Conservation (phyloP, 345 rosid species). For the Eucalyptus camaldulensis region DNA sequence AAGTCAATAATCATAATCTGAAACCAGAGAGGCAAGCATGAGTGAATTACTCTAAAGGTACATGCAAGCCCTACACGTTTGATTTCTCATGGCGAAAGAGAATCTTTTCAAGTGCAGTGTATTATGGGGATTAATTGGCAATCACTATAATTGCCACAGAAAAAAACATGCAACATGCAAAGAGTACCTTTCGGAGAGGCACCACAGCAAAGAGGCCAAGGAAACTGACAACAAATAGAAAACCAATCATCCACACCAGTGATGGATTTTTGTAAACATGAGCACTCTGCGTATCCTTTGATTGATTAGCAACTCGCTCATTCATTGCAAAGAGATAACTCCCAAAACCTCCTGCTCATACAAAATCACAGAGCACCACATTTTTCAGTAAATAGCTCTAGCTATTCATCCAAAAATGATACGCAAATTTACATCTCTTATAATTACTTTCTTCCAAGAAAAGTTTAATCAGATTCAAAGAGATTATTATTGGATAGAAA, state of each 20-base stretch:
- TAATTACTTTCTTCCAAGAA: neutral
- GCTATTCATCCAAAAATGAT: neutral
- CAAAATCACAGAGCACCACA: neutral
- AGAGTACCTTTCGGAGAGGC: constrained; percentile 12
- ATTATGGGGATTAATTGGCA: neutral
- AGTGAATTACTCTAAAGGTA: neutral
- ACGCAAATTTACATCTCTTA: neutral
- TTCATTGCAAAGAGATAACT: constrained; percentile 4
- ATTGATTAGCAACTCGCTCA: neutral
- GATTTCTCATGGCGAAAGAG: neutral
- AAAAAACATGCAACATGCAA: neutral
- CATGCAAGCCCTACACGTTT: neutral
- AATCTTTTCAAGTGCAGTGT: neutral
- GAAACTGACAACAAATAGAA: constrained; percentile 10
- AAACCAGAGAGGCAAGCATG: neutral
- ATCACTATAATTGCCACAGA: neutral
- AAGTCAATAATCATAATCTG: constrained; percentile 15
- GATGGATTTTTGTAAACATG: neutral
- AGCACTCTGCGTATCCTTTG: neutral
- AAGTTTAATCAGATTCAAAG: neutral
- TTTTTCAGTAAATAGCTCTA: neutral
- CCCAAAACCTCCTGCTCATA: constrained; percentile 5
- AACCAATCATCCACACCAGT: constrained; percentile 1
- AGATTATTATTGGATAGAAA: neutral
- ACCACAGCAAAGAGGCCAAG: constrained; percentile 8